These are phyloP conservation scores for Lagenidium giganteum DNA, from an alignment of 352 stramenopile species.

Conservation along the genomic window DNA sequence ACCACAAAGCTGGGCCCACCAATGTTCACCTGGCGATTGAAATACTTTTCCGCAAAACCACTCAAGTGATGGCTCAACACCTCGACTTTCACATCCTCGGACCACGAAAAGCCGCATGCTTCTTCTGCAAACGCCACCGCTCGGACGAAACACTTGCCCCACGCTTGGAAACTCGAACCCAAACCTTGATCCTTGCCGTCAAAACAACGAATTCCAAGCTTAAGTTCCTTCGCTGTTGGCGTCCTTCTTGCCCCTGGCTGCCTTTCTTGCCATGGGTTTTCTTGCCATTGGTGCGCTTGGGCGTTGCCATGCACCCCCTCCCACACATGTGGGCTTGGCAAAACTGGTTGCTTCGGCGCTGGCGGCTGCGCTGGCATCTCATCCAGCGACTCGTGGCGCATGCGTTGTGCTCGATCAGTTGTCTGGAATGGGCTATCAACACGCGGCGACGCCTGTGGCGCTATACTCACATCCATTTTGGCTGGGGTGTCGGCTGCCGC, in stretches of 20 bases:
- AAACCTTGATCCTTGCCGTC: slow-evolving; percentile 3
- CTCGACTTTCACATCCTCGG: slow-evolving; percentile 1
- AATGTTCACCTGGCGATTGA: background rate
- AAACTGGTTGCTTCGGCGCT: too few relatives aligned
- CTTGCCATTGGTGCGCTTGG: background rate
- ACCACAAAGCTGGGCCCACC: background rate
- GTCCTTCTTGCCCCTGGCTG: background rate
- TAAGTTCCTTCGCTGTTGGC: background rate
- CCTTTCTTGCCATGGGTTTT: background rate
- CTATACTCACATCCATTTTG: too few relatives aligned
- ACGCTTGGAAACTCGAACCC: background rate
- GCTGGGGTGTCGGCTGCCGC: too few relatives aligned
- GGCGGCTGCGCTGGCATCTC: too few relatives aligned
- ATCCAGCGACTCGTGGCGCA: background rate
- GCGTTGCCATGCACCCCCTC: background rate
- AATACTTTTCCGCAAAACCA: background rate
- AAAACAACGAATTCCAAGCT: background rate
- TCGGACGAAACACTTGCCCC: background rate
- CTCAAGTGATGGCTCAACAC: background rate
- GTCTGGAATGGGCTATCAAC: background rate
- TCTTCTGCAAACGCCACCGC: background rate
- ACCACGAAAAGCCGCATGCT: background rate
- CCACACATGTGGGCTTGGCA: too few relatives aligned
- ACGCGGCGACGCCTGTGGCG: too few relatives aligned
- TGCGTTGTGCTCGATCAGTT: background rate